A percentile compares a stretch with the other conserved stretches of the same genome.
phyloP scores from a whole-genome alignment of 257 asterid genomes.

The Parsonsia alboflavescens region DNA sequence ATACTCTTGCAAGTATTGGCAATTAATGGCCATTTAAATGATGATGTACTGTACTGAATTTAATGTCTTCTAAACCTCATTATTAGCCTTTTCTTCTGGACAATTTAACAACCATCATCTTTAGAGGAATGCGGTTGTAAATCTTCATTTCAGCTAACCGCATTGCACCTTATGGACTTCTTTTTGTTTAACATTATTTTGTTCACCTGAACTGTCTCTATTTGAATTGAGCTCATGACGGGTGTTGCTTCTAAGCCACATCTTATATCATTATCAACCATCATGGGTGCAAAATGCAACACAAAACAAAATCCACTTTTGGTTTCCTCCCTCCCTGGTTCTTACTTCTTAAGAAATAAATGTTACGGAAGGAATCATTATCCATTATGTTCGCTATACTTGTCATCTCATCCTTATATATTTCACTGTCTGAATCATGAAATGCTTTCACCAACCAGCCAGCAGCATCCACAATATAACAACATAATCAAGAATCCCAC shows the following conservation, averaged over 20 bases:
- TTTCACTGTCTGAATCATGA: no score
- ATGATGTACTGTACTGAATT: neutral
- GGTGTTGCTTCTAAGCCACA: conserved; percentile 27
- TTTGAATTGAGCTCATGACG: no score
- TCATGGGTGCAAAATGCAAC: neutral
- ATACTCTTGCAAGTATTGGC: neutral
- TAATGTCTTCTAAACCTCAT: neutral
- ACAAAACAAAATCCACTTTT: no score
- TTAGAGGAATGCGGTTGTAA: neutral
- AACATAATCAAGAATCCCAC: neutral
- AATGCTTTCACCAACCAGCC: no score
- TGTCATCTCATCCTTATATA: neutral
- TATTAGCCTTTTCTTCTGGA: neutral
- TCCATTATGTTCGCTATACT: neutral
- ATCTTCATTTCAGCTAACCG: neutral
- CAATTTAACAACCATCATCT: neutral
- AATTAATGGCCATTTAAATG: neutral
- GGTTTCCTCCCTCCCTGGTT: neutral
- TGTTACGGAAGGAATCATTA: neutral
- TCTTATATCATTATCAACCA: no score
- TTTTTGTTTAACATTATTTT: no score
- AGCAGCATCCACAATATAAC: no score
- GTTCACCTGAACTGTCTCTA: no score
- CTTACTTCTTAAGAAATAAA: neutral
- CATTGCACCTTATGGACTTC: neutral